phyloP scores from a whole-genome alignment of 345 rosid genomes.

The Syzygium jambos region DNA sequence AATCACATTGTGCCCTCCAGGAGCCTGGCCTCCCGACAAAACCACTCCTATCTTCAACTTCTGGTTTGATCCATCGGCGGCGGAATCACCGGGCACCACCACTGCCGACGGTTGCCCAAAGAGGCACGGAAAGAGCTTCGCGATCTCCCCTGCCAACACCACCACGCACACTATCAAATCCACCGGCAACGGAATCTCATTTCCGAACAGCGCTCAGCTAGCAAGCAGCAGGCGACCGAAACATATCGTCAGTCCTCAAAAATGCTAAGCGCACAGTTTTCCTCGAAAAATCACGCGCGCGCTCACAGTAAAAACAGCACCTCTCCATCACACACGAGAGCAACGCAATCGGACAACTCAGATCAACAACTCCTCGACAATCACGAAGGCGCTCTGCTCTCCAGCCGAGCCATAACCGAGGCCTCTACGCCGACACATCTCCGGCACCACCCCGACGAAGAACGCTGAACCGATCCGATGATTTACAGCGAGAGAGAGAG shows the following conservation, averaged over 20 bases:
- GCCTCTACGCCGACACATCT: background rate
- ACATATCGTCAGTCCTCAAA: background rate
- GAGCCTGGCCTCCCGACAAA: slow-evolving; percentile 97
- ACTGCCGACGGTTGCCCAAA: slow-evolving; percentile 82
- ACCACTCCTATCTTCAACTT: slow-evolving; percentile 90
- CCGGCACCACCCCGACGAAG: background rate
- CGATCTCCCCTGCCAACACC: slow-evolving; percentile 58
- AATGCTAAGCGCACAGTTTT: background rate
- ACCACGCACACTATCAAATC: background rate
- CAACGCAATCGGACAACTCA: background rate
- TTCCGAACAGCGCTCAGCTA: background rate
- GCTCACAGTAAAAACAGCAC: background rate
- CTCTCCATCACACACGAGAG: background rate
- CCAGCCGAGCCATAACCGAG: background rate
- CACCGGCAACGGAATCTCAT: background rate
- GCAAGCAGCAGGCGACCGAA: background rate
- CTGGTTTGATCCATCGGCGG: slow-evolving; percentile 22
- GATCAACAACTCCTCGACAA: background rate
- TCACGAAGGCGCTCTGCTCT: background rate
- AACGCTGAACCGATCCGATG: background rate
- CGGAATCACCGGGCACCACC: slow-evolving; percentile 36
- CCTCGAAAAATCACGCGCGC: background rate
- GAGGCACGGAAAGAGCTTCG: slow-evolving; percentile 77
- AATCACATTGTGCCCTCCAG: slow-evolving; percentile 98
- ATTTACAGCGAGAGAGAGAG: background rate